These are phyloP conservation scores for Artemisia annua DNA, from an alignment of 129 eudicot species.

Conservation along the genomic window DNA sequence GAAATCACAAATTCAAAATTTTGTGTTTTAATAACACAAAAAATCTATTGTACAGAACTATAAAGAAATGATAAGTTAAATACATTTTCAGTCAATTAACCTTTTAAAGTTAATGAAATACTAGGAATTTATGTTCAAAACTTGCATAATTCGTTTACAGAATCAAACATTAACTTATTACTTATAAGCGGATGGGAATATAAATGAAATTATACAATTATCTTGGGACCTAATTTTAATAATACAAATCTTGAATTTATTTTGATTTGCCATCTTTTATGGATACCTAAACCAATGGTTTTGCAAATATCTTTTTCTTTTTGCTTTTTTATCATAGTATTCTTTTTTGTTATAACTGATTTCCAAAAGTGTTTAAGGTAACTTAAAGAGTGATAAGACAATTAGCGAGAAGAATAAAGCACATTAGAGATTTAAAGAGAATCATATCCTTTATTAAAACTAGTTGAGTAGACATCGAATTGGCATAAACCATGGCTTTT, in stretches of 20 bases:
- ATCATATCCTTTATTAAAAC: not conserved
- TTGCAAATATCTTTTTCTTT: slow-evolving; percentile 13
- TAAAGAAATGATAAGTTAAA: too few relatives aligned
- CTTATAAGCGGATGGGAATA: not conserved
- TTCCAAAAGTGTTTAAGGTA: slow-evolving; percentile 4
- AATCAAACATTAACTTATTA: not conserved
- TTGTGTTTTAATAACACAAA: too few relatives aligned
- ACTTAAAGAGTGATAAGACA: slow-evolving; percentile 1
- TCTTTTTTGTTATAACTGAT: not conserved
- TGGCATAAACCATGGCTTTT: not conserved
- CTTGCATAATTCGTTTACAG: not conserved
- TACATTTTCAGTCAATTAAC: too few relatives aligned
- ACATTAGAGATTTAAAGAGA: not conserved
- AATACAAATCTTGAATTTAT: not conserved
- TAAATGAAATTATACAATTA: not conserved
- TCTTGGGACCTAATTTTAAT: not conserved
- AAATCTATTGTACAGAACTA: too few relatives aligned
- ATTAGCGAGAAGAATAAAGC: not conserved
- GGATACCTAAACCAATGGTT: slow-evolving; percentile 18
- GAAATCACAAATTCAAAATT: too few relatives aligned
- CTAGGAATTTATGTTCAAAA: too few relatives aligned
- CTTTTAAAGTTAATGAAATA: too few relatives aligned
- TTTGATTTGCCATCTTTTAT: slow-evolving; percentile 9
- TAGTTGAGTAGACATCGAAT: not conserved
- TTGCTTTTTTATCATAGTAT: not conserved